Conservation (phyloP, 805 yeast species). For the Myxozyma neglecta region DNA sequence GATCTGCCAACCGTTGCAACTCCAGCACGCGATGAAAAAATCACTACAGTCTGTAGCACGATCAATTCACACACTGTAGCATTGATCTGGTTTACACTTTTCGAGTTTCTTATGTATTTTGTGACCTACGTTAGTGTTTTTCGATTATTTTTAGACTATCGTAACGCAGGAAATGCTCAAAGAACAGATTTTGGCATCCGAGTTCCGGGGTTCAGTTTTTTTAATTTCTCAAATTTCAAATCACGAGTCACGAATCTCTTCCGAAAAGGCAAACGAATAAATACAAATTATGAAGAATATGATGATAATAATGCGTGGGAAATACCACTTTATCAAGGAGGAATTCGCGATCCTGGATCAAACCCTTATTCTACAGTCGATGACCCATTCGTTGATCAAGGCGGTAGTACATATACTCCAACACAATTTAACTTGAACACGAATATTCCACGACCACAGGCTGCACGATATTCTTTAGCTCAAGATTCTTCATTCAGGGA, state of each 20-base stretch:
- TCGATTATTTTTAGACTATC: neutral
- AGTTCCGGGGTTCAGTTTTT: neutral
- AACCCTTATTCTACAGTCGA: too few species aligned
- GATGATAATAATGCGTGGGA: too few species aligned
- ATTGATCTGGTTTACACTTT: slow-evolving; percentile 15
- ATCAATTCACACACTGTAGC: slow-evolving; percentile 18
- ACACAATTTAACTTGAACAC: too few species aligned
- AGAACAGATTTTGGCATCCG: neutral
- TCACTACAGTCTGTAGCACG: slow-evolving; percentile 6
- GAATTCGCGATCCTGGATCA: too few species aligned
- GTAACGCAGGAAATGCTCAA: neutral
- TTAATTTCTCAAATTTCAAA: neutral
- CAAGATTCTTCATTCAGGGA: too few species aligned
- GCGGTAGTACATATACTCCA: too few species aligned
- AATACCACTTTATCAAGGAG: too few species aligned
- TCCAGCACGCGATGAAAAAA: neutral
- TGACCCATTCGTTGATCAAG: too few species aligned
- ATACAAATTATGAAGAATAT: neutral
- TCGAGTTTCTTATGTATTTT: neutral
- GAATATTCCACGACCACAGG: too few species aligned
- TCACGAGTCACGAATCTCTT: too few species aligned
- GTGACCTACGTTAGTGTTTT: slow-evolving; percentile 12
- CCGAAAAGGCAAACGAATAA: too few species aligned
- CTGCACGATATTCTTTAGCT: too few species aligned
- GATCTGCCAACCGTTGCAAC: neutral